Percentiles rank a stretch among this genome's conserved stretches.
These are phyloP conservation scores for Paramecium pentaurelia DNA, from an alignment of 73 alveolate species.

Conservation along the genomic window DNA sequence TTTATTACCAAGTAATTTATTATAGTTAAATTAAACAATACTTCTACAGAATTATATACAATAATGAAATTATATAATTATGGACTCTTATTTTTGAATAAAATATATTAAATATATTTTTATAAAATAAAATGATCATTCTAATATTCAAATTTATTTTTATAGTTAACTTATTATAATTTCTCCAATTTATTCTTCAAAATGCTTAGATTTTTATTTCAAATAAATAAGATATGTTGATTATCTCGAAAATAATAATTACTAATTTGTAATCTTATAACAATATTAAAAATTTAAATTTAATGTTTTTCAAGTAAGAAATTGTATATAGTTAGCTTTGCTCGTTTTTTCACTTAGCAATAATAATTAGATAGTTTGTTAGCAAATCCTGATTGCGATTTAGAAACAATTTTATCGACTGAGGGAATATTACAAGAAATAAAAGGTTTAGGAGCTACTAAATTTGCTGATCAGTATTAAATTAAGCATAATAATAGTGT, in stretches of 20 bases:
- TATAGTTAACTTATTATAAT: neutral
- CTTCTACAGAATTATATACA: no score
- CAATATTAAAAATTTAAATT: neutral
- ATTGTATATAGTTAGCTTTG: neutral
- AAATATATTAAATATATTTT: neutral
- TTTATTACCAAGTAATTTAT: neutral
- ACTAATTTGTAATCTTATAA: neutral
- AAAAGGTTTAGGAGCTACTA: constrained; percentile 17
- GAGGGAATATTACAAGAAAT: constrained; percentile 22
- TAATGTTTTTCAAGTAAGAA: constrained; percentile 23
- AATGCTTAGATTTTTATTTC: neutral
- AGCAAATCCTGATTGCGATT: neutral
- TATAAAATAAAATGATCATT: neutral
- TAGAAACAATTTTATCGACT: neutral
- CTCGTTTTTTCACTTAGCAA: neutral
- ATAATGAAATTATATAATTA: no score
- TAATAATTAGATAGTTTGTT: neutral
- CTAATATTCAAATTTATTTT: neutral
- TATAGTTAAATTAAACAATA: neutral
- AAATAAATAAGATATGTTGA: neutral
- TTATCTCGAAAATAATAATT: neutral
- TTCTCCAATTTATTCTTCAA: neutral
- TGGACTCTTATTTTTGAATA: neutral
- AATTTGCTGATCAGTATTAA: constrained; percentile 31
- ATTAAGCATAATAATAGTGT: neutral